phyloP scores from a whole-genome alignment of 2,329 filamentous ascomycete species.

The Verticillium zaregamsianum region DNA sequence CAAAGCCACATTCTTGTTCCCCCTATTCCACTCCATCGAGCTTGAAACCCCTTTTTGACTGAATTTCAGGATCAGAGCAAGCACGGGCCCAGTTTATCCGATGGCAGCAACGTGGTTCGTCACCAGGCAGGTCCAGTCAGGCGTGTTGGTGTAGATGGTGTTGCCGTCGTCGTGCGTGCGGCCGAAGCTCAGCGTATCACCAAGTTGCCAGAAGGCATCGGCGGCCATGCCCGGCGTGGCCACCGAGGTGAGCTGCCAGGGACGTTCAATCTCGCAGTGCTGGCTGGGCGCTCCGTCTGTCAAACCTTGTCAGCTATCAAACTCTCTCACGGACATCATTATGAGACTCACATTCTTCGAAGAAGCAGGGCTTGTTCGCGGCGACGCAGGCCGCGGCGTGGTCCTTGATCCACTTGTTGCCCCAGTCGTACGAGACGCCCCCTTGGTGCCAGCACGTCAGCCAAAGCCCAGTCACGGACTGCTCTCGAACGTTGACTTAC shows the following conservation, averaged over 20 bases:
- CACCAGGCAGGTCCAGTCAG: constrained; percentile 38
- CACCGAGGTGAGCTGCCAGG: constrained; percentile 34
- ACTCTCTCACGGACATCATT: background rate
- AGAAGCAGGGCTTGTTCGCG: constrained; percentile 24
- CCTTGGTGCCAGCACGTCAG: constrained; percentile 9
- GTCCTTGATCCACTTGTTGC: constrained; percentile 16
- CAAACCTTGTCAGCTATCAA: background rate
- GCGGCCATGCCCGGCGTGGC: constrained; percentile 24
- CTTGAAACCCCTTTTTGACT: too few species aligned
- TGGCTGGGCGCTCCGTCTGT: constrained; percentile 19
- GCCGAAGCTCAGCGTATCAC: constrained; percentile 35
- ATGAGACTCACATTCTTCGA: constrained; percentile 25
- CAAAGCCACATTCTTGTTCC: background rate
- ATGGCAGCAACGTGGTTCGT: constrained; percentile 32
- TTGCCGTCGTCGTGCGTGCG: constrained; percentile 37
- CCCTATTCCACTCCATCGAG: too few species aligned
- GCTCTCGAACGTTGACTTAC: constrained; percentile 12
- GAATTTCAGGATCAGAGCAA: background rate
- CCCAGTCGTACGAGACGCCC: constrained; percentile 8
- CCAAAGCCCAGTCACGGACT: too few species aligned
- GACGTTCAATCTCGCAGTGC: constrained; percentile 39
- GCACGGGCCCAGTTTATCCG: background rate
- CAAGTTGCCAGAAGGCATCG: constrained; percentile 37
- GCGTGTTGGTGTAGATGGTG: constrained; percentile 38
- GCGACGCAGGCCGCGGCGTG: constrained; percentile 22